Conservation (phyloP, 805 yeast species). For the Candida nonsorbophila region DNA sequence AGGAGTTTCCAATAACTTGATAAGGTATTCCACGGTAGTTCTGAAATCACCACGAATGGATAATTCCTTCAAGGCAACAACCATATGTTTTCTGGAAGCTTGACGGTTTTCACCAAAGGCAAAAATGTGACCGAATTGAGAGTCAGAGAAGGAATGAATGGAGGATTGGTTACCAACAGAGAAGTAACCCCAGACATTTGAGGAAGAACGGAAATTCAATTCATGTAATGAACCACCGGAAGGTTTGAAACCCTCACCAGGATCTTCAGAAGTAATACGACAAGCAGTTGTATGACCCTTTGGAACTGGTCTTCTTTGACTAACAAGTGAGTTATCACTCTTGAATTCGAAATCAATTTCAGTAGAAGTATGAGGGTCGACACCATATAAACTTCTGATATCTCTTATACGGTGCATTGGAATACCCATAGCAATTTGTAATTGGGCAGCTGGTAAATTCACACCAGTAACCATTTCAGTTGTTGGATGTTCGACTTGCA, state of each 20-base stretch:
- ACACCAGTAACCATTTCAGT: slow-evolving; percentile 99
- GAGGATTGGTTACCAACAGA: slow-evolving; percentile 95
- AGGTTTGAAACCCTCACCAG: slow-evolving; percentile 98
- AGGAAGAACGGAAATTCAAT: slow-evolving; percentile 92
- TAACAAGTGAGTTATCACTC: slow-evolving; percentile 60
- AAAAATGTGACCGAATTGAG: slow-evolving; percentile 98
- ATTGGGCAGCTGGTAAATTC: slow-evolving; percentile 96
- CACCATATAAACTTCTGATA: slow-evolving; percentile 89
- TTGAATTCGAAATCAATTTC: slow-evolving; percentile 88
- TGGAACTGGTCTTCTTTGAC: slow-evolving; percentile 91
- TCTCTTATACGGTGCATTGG: slow-evolving; percentile 94
- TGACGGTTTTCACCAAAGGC: slow-evolving; percentile 99
- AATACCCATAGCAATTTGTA: slow-evolving; percentile 99
- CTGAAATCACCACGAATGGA: slow-evolving; percentile 98
- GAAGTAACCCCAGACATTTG: slow-evolving; percentile 99
- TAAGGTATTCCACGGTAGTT: slow-evolving; percentile 95
- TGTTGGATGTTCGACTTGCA: slow-evolving; percentile 99
- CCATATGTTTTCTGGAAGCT: slow-evolving; percentile 98
- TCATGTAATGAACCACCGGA: slow-evolving; percentile 96
- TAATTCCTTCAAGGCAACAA: slow-evolving; percentile 93
- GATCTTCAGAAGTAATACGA: slow-evolving; percentile 98
- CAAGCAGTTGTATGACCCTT: slow-evolving; percentile 99
- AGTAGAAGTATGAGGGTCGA: slow-evolving; percentile 89
- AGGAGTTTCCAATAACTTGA: slow-evolving; percentile 91
- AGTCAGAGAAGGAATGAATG: slow-evolving; percentile 95